These are phyloP conservation scores for Onygenales sp. DNA, from an alignment of 2,329 filamentous ascomycete genomes.

Conservation along the genomic window DNA sequence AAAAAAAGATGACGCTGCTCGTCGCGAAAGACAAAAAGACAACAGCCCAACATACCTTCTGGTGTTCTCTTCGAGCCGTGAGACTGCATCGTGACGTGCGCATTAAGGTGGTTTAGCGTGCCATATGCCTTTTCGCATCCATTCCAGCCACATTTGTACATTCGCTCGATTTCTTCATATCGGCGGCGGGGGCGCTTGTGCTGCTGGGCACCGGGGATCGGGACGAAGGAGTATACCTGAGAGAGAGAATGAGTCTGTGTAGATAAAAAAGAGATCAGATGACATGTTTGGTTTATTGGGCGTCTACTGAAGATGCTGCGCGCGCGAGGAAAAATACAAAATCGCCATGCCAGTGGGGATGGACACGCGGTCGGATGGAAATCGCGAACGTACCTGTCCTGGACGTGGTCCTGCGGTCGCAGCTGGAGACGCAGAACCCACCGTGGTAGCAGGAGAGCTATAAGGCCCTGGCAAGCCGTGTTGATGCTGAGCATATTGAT, in stretches of 20 bases:
- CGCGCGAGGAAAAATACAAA: background rate
- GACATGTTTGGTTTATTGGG: slow-evolving; percentile 13
- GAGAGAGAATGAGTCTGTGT: slow-evolving; percentile 42
- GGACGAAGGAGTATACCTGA: slow-evolving; percentile 97
- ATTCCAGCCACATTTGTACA: slow-evolving; percentile 99
- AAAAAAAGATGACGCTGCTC: background rate
- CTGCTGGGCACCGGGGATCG: slow-evolving; percentile 92
- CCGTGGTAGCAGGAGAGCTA: slow-evolving; percentile 45
- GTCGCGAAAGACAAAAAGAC: slow-evolving; percentile 4
- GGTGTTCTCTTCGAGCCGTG: slow-evolving; percentile 91
- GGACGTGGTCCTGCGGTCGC: slow-evolving; percentile 52
- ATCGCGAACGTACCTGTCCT: slow-evolving; percentile 47
- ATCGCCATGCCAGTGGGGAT: background rate
- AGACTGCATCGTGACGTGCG: slow-evolving; percentile 97
- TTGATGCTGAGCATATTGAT: slow-evolving; percentile 36
- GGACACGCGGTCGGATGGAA: background rate
- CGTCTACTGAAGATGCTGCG: slow-evolving; percentile 8
- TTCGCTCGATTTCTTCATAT: slow-evolving; percentile 97
- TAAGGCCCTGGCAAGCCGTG: slow-evolving; percentile 41
- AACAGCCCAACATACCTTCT: slow-evolving; percentile 62
- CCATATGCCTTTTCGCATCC: slow-evolving; percentile 98
- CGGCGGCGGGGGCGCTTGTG: slow-evolving; percentile 88
- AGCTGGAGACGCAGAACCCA: slow-evolving; percentile 51
- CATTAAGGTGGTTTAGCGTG: slow-evolving; percentile 93
- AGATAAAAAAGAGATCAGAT: slow-evolving; percentile 28